Evolutionary conservation across 1,139 yeast species (phyloP).

Genomic region (Blastobotrys arbuscula): DNA sequence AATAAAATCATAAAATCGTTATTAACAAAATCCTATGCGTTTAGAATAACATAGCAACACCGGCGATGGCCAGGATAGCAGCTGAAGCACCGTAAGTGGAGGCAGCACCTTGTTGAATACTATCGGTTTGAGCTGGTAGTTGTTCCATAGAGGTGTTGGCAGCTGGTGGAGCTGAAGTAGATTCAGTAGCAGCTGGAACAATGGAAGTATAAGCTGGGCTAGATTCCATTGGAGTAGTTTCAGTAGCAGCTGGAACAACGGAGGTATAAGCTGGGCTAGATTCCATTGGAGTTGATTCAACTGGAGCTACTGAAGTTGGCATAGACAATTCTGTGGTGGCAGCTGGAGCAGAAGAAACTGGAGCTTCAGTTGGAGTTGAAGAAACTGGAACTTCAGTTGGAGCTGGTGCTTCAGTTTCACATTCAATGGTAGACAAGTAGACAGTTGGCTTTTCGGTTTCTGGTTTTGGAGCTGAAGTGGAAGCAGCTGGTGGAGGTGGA

Average conservation of each 20-base stretch:
- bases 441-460: neutral
- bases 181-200: neutral
- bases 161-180: neutral
- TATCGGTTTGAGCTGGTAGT: constrained; percentile 1
- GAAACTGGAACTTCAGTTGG: neutral
- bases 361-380: neutral
- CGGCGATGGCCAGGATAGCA: constrained; percentile 1
- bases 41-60: constrained; percentile 1
- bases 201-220: neutral
- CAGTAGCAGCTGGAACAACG: neutral
- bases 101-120: neutral
- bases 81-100: neutral
- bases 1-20: neutral
- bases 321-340: neutral
- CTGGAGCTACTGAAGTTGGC: neutral
- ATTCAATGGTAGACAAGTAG: neutral
- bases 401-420: neutral
- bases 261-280: neutral
- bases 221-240: neutral
- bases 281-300: neutral
- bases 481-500: neutral
- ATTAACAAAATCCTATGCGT: neutral
- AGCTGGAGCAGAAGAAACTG: neutral
- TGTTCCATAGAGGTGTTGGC: neutral
- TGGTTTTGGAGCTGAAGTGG: neutral